Percentiles rank a stretch among this genome's conserved stretches.
Evolutionary conservation across 371 early-diverging fungal species (phyloP).

Genomic region (Actinomortierella ambigua): DNA sequence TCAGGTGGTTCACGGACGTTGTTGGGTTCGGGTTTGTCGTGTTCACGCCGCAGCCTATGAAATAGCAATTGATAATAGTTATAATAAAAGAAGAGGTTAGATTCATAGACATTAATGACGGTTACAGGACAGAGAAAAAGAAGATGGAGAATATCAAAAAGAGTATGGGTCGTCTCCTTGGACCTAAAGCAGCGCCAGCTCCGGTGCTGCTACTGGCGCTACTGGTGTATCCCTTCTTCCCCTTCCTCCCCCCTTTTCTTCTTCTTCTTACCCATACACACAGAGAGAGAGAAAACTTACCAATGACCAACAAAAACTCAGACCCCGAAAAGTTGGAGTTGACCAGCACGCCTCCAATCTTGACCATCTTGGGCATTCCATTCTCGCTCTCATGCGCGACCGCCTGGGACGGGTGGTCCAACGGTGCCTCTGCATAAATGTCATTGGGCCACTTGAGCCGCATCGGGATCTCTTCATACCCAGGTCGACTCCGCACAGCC

Average conservation of each 20-base stretch:
- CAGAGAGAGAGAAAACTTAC: conserved; percentile 44
- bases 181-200: no score
- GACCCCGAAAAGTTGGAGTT: conserved; percentile 73
- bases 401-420: conserved; percentile 6
- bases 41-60: conserved; percentile 82
- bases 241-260: no score
- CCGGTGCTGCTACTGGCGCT: no score
- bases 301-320: conserved; percentile 83
- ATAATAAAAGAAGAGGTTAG: neutral
- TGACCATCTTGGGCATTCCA: conserved; percentile 49
- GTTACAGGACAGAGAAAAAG: neutral
- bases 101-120: neutral
- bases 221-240: no score
- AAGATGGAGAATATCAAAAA: no score
- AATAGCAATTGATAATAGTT: neutral
- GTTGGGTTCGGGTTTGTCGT: conserved; percentile 83
- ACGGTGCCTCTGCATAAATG: conserved; percentile 69
- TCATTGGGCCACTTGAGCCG: conserved; percentile 98
- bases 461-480: conserved; percentile 80
- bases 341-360: conserved; percentile 91
- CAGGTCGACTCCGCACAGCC: conserved; percentile 69
- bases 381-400: no score
- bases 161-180: no score
- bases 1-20: conserved; percentile 81
- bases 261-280: neutral